These are phyloP conservation scores for Schizothecium vesticola DNA, from an alignment of 495 filamentous ascomycete species.

Conservation along the genomic window DNA sequence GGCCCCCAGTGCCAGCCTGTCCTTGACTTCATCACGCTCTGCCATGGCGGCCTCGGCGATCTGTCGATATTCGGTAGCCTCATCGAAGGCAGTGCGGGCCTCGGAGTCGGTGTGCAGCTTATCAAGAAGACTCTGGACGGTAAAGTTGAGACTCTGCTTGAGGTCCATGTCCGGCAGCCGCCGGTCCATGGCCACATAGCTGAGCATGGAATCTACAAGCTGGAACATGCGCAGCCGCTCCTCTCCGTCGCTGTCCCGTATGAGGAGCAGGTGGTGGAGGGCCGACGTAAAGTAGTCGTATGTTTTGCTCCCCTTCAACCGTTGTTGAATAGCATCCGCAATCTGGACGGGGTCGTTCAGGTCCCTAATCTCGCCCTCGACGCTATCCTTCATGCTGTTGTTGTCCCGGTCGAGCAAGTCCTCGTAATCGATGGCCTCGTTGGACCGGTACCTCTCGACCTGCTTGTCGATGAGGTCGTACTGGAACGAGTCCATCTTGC, in stretches of 20 bases:
- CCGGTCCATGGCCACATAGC: conserved; percentile 98
- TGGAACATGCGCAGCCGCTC: conserved; percentile 96
- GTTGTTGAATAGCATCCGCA: conserved; percentile 86
- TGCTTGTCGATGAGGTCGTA: conserved; percentile 99
- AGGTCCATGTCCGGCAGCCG: conserved; percentile 94
- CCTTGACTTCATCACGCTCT: conserved; percentile 91
- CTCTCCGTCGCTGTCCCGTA: conserved; percentile 87
- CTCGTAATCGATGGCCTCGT: conserved; percentile 97
- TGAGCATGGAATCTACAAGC: conserved; percentile 94
- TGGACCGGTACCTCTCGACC: conserved; percentile 85
- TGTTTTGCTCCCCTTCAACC: conserved; percentile 73
- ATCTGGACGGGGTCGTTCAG: conserved; percentile 91
- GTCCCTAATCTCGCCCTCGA: conserved; percentile 90
- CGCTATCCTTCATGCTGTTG: conserved; percentile 80
- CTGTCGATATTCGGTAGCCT: conserved; percentile 80
- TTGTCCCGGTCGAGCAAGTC: conserved; percentile 90
- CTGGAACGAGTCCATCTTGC: conserved; percentile 97
- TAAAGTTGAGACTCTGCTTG: conserved; percentile 94
- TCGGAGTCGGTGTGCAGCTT: conserved; percentile 95
- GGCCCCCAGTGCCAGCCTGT: conserved; percentile 87
- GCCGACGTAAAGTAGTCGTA: conserved; percentile 96
- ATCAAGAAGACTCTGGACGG: conserved; percentile 90
- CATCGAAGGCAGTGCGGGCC: conserved; percentile 83
- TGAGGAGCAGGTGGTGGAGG: conserved; percentile 89
- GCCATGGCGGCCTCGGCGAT: conserved; percentile 93